phyloP scores from a whole-genome alignment of 2,329 filamentous ascomycete genomes.

The Laburnicola sp. region DNA sequence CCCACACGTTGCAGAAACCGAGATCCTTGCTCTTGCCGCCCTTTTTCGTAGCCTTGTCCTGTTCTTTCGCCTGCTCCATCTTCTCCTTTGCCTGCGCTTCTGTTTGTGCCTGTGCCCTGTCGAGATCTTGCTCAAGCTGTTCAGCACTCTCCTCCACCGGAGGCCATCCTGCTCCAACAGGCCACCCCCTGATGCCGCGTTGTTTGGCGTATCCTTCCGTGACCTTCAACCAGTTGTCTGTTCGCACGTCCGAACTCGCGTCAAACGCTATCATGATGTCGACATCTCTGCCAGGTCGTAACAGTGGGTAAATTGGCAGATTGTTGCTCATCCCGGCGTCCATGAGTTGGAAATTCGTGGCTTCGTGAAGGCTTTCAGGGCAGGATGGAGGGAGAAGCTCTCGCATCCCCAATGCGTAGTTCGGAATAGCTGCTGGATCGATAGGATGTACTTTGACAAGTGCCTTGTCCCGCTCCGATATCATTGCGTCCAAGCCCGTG shows the following conservation, averaged over 20 bases:
- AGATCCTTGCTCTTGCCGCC: constrained; percentile 57
- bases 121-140: constrained; percentile 66
- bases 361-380: constrained; percentile 74
- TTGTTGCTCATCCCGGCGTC: constrained; percentile 99
- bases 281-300: constrained; percentile 83
- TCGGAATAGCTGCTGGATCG: constrained; percentile 86
- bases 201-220: constrained; percentile 91
- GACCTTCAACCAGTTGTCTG: constrained; percentile 94
- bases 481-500: constrained; percentile 74
- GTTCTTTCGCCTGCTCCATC: constrained; percentile 59
- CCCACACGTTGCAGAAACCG: constrained; percentile 93
- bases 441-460: constrained; percentile 92
- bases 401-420: constrained; percentile 82
- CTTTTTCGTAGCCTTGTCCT: constrained; percentile 24
- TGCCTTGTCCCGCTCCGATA: constrained; percentile 80
- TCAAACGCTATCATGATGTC: constrained; percentile 94
- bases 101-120: constrained; percentile 66
- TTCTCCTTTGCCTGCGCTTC: constrained; percentile 65
- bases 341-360: constrained; percentile 71
- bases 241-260: constrained; percentile 87
- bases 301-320: constrained; percentile 88
- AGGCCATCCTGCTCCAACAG: constrained; percentile 92
- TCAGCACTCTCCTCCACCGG: constrained; percentile 61
- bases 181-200: constrained; percentile 91
- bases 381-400: constrained; percentile 72